Evolutionary conservation across 345 rosid species (phyloP).

Genomic region (Clausena lansium): DNA sequence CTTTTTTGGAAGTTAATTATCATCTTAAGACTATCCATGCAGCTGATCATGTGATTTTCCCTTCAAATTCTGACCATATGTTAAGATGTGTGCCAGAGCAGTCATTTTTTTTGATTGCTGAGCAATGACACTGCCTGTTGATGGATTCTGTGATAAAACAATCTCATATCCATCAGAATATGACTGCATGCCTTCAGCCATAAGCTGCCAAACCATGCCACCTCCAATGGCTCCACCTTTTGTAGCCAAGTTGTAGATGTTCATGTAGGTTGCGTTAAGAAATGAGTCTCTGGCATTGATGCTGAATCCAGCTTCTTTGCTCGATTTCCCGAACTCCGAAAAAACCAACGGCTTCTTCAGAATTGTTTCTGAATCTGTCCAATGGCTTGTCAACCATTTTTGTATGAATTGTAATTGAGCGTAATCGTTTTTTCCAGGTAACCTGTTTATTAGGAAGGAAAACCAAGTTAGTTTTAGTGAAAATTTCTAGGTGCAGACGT

Average conservation of each 20-base stretch:
- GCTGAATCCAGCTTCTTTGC: slow-evolving; percentile 30
- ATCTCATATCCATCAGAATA: slow-evolving; percentile 44
- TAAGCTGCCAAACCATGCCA: slow-evolving; percentile 48
- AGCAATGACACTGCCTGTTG: slow-evolving; percentile 21
- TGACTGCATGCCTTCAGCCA: slow-evolving; percentile 36
- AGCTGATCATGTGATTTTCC: neutral
- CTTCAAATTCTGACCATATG: neutral
- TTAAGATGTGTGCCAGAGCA: slow-evolving; percentile 21
- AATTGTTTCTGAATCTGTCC: slow-evolving; percentile 27
- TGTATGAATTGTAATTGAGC: slow-evolving; percentile 32
- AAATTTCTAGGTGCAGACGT: neutral
- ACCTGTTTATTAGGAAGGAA: slow-evolving; percentile 13
- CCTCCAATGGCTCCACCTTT: slow-evolving; percentile 36
- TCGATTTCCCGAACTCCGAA: slow-evolving; percentile 44
- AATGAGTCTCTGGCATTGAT: slow-evolving; percentile 23
- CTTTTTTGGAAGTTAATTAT: neutral
- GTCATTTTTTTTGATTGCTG: slow-evolving; percentile 34
- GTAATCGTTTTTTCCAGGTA: slow-evolving; percentile 18
- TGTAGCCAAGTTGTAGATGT: slow-evolving; percentile 27
- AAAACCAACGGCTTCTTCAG: slow-evolving; percentile 45
- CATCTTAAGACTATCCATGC: neutral
- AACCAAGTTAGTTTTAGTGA: neutral
- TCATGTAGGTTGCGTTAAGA: slow-evolving; percentile 25
- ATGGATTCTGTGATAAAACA: slow-evolving; percentile 25
- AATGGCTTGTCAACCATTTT: slow-evolving; percentile 38